Base-by-base conservation (phyloP, 2,329 filamentous ascomycete species). In the Fusarium newnesense region DNA sequence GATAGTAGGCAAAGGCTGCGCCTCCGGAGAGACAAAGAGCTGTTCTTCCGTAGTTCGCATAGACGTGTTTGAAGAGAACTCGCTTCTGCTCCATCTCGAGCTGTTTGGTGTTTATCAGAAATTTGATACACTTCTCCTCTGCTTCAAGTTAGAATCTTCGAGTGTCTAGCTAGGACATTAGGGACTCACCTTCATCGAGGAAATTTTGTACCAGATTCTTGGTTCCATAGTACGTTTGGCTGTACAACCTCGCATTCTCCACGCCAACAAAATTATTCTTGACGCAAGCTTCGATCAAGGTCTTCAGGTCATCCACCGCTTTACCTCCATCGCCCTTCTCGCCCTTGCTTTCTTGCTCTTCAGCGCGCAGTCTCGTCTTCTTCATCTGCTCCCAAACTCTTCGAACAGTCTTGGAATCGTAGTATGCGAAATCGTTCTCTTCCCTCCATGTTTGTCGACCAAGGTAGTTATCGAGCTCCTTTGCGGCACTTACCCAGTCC, bases 241-340 rank as follows among this genome's bases (percentile, higher is more conserved):
- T 97, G 81, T 99, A 99, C n/a, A 99, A 84, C 61, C 94, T 89
- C 15, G 96, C 91, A 77, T 97, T 98, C 82, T 99, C 96, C 19
- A 97, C 92, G 0, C 96, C 96, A 24, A 94, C 94, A 82, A 98
- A 99, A 80, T 99, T 98, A 83, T 95, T 97, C 87, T 98, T 99
- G 76, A 98, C 93, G 80, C 95, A 98, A 19, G 94, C 94, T 84
- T 97, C 94, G 26, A 97, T 85, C 67, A 98, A 83, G 2, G 88
- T 88, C 70, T 91, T 92, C 61, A 99, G 86, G 61, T 96, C 94
- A 71, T 96, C 92, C 6, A 94, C 85, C 0, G 91, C 87, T 66
- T 88, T 85, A 56, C 83, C 80, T 13, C 83, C 80, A 67, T 78
- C 82, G 52, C 72, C 56, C 7, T 85, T 80, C 32, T 82, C 80